A percentile compares a stretch with the other conserved stretches of the same genome.
These are phyloP conservation scores for Oemleria cerasiformis DNA, from an alignment of 306 rosid species.

Conservation along the genomic window DNA sequence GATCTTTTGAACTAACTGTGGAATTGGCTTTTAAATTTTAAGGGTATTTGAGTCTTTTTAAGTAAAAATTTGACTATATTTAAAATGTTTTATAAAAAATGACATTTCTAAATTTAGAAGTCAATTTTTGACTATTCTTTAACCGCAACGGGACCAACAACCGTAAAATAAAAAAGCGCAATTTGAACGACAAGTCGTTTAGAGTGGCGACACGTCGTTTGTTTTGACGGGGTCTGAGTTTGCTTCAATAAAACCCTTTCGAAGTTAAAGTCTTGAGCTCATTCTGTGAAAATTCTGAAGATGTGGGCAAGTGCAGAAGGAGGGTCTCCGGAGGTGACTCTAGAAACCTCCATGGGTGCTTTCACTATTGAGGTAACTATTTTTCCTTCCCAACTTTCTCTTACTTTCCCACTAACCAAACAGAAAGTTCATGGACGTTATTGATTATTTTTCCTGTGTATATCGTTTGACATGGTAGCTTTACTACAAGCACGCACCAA, in stretches of 20 bases:
- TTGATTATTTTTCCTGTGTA: neutral
- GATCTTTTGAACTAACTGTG: no score
- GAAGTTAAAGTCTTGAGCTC: neutral
- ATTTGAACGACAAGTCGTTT: neutral
- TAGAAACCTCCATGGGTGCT: conserved; percentile 94
- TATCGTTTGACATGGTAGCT: conserved; percentile 37
- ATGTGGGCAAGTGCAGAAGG: conserved; percentile 97
- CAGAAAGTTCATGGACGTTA: neutral
- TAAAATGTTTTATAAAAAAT: no score
- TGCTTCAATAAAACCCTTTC: neutral
- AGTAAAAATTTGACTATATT: no score
- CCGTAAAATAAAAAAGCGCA: no score
- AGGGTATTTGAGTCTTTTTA: no score
- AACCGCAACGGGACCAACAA: no score
- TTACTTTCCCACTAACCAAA: conserved; percentile 12
- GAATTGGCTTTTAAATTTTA: no score
- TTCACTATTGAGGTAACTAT: conserved; percentile 72
- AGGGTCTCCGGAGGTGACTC: conserved; percentile 89
- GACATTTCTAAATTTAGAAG: no score
- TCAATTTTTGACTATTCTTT: no score
- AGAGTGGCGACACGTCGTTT: neutral
- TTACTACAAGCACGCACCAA: conserved; percentile 89
- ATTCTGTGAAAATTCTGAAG: neutral
- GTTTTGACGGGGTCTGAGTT: neutral
- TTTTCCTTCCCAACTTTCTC: neutral